phyloP scores from a whole-genome alignment of 1,284 basidiomycete species.

The Cystobasidiaceae sp. region DNA sequence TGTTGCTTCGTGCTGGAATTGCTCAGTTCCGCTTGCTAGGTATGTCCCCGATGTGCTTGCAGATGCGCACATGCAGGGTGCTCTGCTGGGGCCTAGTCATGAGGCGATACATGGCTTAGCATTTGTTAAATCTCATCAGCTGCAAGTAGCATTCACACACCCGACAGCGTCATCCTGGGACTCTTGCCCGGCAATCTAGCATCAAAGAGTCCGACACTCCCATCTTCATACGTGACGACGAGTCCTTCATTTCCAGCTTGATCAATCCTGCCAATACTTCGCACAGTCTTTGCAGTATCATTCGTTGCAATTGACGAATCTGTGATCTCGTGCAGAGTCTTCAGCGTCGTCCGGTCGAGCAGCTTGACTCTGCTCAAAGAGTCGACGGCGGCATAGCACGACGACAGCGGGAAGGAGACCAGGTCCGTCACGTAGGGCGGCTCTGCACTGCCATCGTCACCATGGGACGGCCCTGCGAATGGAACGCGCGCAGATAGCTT shows the following conservation, averaged over 20 bases:
- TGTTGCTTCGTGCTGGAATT: slow-evolving; percentile 50
- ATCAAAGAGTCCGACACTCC: slow-evolving; percentile 34
- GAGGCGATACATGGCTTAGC: too few species aligned
- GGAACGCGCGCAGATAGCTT: slow-evolving; percentile 30
- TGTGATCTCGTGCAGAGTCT: slow-evolving; percentile 31
- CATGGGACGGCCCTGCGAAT: slow-evolving; percentile 22
- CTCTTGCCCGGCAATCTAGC: slow-evolving; percentile 34
- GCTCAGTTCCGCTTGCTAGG: slow-evolving; percentile 50
- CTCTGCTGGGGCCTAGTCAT: slow-evolving; percentile 34
- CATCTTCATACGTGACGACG: slow-evolving; percentile 24
- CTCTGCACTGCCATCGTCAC: too few species aligned
- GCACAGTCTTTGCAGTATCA: slow-evolving; percentile 22
- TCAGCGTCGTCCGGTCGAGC: slow-evolving; percentile 32
- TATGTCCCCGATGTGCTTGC: slow-evolving; percentile 34
- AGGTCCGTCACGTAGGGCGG: slow-evolving; percentile 38
- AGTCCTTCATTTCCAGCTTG: not conserved
- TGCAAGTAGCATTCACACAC: too few species aligned
- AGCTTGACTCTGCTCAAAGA: slow-evolving; percentile 39
- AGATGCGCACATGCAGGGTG: slow-evolving; percentile 34
- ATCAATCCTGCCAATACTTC: slow-evolving; percentile 4
- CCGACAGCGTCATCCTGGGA: slow-evolving; percentile 33
- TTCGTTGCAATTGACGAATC: slow-evolving; percentile 32
- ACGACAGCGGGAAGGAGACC: slow-evolving; percentile 15
- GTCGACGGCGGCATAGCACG: slow-evolving; percentile 35
- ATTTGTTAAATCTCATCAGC: too few species aligned